A percentile compares a stretch with the other conserved stretches of the same genome.
phyloP scores from a whole-genome alignment of 805 yeast species.

The Novakomyces olei region DNA sequence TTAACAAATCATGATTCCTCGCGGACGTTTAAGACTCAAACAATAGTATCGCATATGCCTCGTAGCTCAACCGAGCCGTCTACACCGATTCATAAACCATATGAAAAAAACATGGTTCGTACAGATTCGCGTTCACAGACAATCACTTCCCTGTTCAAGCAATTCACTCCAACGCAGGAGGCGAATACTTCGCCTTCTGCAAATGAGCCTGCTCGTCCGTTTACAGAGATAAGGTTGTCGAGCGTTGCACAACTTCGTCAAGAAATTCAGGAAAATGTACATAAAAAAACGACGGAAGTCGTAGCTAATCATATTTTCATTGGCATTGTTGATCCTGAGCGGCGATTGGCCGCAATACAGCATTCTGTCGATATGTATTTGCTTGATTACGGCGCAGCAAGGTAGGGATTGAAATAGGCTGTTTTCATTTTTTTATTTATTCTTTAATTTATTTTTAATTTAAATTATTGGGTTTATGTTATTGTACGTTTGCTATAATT shows the following conservation, averaged over 20 bases:
- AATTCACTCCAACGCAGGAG: conserved; percentile 2
- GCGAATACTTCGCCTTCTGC: conserved; percentile 20
- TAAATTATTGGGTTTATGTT: too few species aligned
- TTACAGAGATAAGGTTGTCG: too few species aligned
- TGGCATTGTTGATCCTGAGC: conserved; percentile 55
- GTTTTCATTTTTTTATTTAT: not conserved
- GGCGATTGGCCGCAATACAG: conserved; percentile 64
- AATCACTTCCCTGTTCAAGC: conserved; percentile 15
- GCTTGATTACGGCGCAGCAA: conserved; percentile 56
- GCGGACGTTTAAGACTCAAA: conserved; percentile 46
- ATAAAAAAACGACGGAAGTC: conserved; percentile 38
- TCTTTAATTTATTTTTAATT: too few species aligned
- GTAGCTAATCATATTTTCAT: conserved; percentile 52
- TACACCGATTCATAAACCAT: conserved; percentile 17
- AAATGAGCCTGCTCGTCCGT: too few species aligned
- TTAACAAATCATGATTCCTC: conserved; percentile 41
- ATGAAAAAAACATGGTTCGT: conserved; percentile 47
- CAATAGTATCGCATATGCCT: conserved; percentile 20
- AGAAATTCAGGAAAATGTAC: conserved; percentile 22
- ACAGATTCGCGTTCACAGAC: conserved; percentile 47
- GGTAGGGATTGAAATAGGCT: conserved; percentile 12
- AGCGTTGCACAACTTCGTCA: conserved; percentile 37
- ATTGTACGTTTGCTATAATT: too few species aligned
- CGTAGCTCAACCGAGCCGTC: not conserved
- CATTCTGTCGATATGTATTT: conserved; percentile 54